Evolutionary conservation across 2,329 filamentous ascomycete genomes (phyloP).

Genomic region (Cladosporium sp.): DNA sequence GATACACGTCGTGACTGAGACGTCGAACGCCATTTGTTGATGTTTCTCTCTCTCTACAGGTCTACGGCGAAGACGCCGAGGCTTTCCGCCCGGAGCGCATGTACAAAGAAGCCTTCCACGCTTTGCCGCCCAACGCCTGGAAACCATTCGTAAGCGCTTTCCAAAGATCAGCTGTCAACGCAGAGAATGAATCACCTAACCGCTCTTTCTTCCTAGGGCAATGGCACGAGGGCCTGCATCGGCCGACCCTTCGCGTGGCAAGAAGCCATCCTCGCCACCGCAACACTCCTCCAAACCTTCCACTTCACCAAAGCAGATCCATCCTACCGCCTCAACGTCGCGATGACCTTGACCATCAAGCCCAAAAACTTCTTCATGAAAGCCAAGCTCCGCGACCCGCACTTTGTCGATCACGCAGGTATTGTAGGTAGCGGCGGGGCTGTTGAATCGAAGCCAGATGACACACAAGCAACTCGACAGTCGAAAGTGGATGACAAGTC

Average conservation of each 20-base stretch:
- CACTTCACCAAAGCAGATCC: conserved; percentile 45
- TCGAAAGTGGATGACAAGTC: neutral
- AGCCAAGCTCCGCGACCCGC: conserved; percentile 32
- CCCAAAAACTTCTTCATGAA: conserved; percentile 44
- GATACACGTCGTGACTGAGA: neutral
- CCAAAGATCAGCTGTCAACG: neutral
- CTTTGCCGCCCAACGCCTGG: conserved; percentile 43
- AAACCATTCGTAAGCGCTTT: conserved; percentile 34
- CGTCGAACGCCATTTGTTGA: neutral
- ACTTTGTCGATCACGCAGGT: neutral
- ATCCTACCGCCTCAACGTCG: conserved; percentile 43
- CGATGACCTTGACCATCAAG: conserved; percentile 47
- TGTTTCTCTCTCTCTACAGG: conserved; percentile 9
- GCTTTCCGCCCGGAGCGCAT: conserved; percentile 49
- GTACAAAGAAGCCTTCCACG: conserved; percentile 45
- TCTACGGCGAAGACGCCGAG: conserved; percentile 21
- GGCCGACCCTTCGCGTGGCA: conserved; percentile 57
- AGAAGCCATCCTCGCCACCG: conserved; percentile 49
- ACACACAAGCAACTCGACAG: neutral
- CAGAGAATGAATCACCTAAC: neutral
- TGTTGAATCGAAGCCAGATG: neutral
- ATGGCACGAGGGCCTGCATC: conserved; percentile 54
- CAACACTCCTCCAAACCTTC: conserved; percentile 47
- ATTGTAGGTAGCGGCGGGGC: neutral
- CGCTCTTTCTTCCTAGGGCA: conserved; percentile 37